These are phyloP conservation scores for Xerocomus potaroensis DNA, from an alignment of 768 basidiomycete genomes.

Conservation along the genomic window DNA sequence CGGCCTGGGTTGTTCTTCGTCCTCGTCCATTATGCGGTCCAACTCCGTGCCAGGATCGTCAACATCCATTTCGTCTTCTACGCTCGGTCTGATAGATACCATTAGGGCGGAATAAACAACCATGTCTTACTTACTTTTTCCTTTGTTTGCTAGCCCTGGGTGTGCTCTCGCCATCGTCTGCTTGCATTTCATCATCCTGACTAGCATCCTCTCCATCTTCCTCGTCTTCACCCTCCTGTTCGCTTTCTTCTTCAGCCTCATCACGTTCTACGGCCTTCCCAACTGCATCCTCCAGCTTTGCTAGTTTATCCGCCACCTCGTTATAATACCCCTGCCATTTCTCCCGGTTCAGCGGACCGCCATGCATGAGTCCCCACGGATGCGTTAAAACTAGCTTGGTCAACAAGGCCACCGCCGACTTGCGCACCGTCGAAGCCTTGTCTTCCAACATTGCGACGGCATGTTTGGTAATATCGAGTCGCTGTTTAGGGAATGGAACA, in stretches of 20 bases:
- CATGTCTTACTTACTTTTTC: conserved; percentile 19
- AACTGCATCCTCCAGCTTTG: conserved; percentile 63
- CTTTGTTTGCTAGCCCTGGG: conserved; percentile 29
- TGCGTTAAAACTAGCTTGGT: conserved; percentile 78
- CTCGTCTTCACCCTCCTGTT: conserved; percentile 34
- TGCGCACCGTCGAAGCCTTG: conserved; percentile 86
- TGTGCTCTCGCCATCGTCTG: conserved; percentile 19
- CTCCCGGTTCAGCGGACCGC: conserved; percentile 67
- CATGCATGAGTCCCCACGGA: conserved; percentile 82
- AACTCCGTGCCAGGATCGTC: conserved; percentile 40
- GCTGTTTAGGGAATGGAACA: conserved; percentile 82
- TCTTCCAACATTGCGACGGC: conserved; percentile 82
- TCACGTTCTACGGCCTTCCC: conserved; percentile 56
- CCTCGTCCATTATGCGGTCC: conserved; percentile 38
- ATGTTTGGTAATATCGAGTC: conserved; percentile 68
- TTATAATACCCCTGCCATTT: conserved; percentile 76
- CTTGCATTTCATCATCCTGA: conserved; percentile 34
- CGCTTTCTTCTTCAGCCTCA: conserved; percentile 29
- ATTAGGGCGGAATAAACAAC: conserved; percentile 8
- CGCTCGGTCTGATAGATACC: conserved; percentile 11
- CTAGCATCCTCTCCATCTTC: neutral
- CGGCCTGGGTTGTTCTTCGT: conserved; percentile 30
- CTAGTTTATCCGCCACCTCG: conserved; percentile 56
- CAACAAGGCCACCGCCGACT: conserved; percentile 73
- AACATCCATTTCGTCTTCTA: conserved; percentile 50